A percentile compares a stretch with the other conserved stretches of the same genome.
phyloP scores from a whole-genome alignment of 805 yeast species.

The Torulaspora delbrueckii region DNA sequence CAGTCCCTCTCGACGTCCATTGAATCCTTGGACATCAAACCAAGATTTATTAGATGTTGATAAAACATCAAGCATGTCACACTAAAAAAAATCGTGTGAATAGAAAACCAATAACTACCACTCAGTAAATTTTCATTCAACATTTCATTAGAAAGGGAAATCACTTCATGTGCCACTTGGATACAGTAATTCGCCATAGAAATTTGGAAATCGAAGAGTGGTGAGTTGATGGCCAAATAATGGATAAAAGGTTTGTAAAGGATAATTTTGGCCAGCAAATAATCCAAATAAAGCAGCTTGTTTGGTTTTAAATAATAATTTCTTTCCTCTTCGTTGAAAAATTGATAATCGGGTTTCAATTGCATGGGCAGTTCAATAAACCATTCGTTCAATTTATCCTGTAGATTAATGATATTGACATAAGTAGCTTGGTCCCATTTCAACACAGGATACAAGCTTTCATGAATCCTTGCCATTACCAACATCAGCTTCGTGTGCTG shows the following conservation, averaged over 20 bases:
- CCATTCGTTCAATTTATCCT: constrained; percentile 69
- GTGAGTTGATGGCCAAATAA: constrained; percentile 48
- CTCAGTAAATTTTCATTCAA: constrained; percentile 62
- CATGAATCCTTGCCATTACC: constrained; percentile 41
- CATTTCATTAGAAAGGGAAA: constrained; percentile 76
- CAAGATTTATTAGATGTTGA: constrained; percentile 16
- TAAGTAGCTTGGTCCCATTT: constrained; percentile 12
- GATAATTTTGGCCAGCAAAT: constrained; percentile 71
- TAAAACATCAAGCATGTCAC: constrained; percentile 79
- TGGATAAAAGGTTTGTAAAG: constrained; percentile 86
- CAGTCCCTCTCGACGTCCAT: constrained; percentile 53
- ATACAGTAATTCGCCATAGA: constrained; percentile 79
- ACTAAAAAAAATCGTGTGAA: constrained; percentile 82
- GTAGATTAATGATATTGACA: constrained; percentile 53
- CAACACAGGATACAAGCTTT: constrained; percentile 12
- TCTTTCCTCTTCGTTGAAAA: constrained; percentile 44
- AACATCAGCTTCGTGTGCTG: constrained; percentile 73
- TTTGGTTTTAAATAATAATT: constrained; percentile 61
- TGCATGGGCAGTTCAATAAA: constrained; percentile 62
- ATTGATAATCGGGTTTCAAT: constrained; percentile 65
- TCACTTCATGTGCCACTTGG: constrained; percentile 76
- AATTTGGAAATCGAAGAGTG: constrained; percentile 55
- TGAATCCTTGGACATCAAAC: constrained; percentile 4
- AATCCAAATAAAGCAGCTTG: constrained; percentile 64
- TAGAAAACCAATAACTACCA: constrained; percentile 90